Evolutionary conservation across 1,284 basidiomycete species (phyloP).

Genomic region (Ustilago crameri): DNA sequence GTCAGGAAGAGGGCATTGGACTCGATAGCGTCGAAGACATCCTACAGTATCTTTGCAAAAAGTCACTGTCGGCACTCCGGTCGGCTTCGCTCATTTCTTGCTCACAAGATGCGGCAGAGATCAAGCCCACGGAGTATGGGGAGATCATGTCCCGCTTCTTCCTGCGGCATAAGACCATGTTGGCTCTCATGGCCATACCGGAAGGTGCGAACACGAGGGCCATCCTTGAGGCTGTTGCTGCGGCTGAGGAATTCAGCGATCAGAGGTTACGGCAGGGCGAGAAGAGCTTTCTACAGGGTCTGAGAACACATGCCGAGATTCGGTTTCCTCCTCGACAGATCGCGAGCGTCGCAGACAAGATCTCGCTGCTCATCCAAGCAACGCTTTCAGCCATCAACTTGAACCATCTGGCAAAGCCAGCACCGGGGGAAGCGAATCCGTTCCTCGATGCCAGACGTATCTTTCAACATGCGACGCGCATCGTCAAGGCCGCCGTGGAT

Average conservation of each 20-base stretch:
- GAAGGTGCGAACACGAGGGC: conserved; percentile 12
- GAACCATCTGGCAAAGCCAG: conserved; percentile 33
- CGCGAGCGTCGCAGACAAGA: conserved; percentile 46
- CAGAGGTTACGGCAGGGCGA: conserved; percentile 67
- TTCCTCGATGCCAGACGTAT: conserved; percentile 36
- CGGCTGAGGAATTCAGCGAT: conserved; percentile 65
- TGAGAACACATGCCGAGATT: conserved; percentile 50
- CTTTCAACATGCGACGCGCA: conserved; percentile 41
- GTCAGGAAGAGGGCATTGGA: conserved; percentile 35
- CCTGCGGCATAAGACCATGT: conserved; percentile 51
- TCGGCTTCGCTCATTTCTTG: conserved; percentile 25
- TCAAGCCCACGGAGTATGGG: conserved; percentile 48
- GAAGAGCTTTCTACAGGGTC: conserved; percentile 44
- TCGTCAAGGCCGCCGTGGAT: conserved; percentile 49
- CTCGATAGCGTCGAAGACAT: conserved; percentile 42
- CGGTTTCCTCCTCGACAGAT: conserved; percentile 57
- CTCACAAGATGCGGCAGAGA: conserved; percentile 8
- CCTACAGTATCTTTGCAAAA: conserved; percentile 30
- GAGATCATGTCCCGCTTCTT: conserved; percentile 59
- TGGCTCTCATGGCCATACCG: conserved; percentile 37
- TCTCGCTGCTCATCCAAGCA: conserved; percentile 56
- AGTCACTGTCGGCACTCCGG: conserved; percentile 32
- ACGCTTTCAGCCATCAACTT: conserved; percentile 48
- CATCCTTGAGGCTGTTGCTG: conserved; percentile 46
- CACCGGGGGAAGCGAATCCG: conserved; percentile 25